Percentiles rank a stretch among this genome's conserved stretches.
phyloP scores from a whole-genome alignment of 257 asterid genomes.

The Penstemon newberryi region DNA sequence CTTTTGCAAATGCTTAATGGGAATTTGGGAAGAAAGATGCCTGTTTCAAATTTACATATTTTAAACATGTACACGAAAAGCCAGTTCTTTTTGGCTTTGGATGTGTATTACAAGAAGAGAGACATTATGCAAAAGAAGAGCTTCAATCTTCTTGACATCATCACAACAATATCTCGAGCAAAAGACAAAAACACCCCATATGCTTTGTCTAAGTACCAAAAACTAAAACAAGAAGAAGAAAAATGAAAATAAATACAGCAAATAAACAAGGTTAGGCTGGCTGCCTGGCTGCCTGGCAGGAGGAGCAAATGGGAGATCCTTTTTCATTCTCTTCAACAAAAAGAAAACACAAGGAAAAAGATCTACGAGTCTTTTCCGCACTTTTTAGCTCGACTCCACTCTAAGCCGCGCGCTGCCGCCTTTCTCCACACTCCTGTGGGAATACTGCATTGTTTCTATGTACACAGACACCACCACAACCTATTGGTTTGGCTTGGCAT shows the following conservation, averaged over 20 bases:
- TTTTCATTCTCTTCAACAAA: conserved; percentile 1
- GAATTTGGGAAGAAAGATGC: no score
- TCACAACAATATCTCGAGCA: background rate
- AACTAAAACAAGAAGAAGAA: background rate
- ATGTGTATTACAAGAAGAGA: no score
- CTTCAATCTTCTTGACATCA: background rate
- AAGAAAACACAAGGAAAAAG: background rate
- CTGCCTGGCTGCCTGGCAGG: background rate
- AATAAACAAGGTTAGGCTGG: no score
- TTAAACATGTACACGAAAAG: no score
- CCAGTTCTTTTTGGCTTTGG: no score
- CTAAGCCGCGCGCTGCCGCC: background rate
- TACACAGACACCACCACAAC: background rate
- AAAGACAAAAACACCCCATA: no score
- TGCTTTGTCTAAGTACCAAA: no score
- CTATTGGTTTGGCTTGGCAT: background rate
- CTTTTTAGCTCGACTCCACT: background rate
- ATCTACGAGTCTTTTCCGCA: background rate
- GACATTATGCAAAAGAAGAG: no score
- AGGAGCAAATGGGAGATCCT: conserved; percentile 12
- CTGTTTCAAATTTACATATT: no score
- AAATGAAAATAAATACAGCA: background rate
- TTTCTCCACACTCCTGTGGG: background rate
- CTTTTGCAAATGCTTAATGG: no score
- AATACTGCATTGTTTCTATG: background rate